These are phyloP conservation scores for Penicillium odoratum DNA, from an alignment of 495 filamentous ascomycete species.

Conservation along the genomic window DNA sequence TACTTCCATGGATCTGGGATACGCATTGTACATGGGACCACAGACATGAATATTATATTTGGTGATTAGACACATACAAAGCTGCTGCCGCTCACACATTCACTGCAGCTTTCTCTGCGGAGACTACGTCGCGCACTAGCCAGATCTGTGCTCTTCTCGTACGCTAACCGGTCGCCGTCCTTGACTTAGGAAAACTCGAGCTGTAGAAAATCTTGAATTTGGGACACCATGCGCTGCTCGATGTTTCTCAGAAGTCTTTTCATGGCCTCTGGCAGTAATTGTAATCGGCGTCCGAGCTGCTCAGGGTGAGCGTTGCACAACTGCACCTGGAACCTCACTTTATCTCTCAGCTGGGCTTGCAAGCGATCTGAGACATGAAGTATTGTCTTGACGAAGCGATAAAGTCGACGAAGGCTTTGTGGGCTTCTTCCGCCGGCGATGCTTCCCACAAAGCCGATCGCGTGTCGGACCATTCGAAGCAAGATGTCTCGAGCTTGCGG, in stretches of 20 bases:
- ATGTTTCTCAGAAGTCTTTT: neutral
- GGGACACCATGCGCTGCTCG: neutral
- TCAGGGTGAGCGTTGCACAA: neutral
- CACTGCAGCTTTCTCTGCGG: too few species aligned
- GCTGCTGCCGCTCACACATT: too few species aligned
- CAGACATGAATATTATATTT: too few species aligned
- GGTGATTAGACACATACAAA: too few species aligned
- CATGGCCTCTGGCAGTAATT: neutral
- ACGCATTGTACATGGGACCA: too few species aligned
- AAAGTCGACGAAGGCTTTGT: neutral
- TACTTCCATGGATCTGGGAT: too few species aligned
- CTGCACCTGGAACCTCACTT: neutral
- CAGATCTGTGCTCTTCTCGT: neutral
- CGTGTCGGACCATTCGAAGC: neutral
- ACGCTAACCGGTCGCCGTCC: neutral
- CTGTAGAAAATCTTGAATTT: neutral
- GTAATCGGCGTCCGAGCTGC: neutral
- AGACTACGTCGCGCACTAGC: too few species aligned
- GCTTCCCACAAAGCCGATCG: neutral
- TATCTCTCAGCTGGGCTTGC: neutral
- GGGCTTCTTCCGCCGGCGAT: neutral
- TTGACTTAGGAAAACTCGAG: neutral
- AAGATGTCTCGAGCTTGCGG: neutral
- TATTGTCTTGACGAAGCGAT: neutral
- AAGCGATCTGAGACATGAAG: neutral